Conservation (phyloP, 768 basidiomycete species). For the Rhizopogon sp. region DNA sequence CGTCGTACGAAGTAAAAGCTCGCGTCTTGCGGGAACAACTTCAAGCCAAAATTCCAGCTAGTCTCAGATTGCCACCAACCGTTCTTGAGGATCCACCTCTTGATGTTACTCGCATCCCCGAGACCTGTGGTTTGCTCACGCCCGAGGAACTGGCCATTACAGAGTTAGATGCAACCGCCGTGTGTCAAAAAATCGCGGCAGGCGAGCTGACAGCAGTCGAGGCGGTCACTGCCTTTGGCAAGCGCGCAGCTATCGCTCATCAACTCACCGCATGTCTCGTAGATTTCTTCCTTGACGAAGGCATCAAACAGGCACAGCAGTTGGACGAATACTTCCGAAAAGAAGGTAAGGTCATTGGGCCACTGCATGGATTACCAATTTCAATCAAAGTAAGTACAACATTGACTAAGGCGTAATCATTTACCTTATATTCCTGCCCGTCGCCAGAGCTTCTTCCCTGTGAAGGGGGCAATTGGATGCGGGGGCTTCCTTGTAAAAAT, state of each 20-base stretch:
- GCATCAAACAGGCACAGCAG: constrained; percentile 31
- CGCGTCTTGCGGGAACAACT: constrained; percentile 14
- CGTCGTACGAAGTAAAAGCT: constrained; percentile 14
- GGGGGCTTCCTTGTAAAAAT: constrained; percentile 27
- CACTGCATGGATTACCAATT: constrained; percentile 37
- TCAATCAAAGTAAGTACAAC: constrained; percentile 32
- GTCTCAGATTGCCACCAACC: constrained; percentile 11
- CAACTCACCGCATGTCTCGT: constrained; percentile 37
- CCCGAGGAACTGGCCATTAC: constrained; percentile 29
- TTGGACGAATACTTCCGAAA: constrained; percentile 34
- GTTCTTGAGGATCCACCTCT: constrained; percentile 19
- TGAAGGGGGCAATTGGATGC: constrained; percentile 35
- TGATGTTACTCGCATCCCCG: constrained; percentile 29
- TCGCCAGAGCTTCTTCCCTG: constrained; percentile 29
- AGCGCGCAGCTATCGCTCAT: constrained; percentile 49
- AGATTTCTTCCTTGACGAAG: constrained; percentile 43
- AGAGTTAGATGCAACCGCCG: constrained; percentile 30
- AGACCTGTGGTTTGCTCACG: constrained; percentile 26
- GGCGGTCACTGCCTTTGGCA: constrained; percentile 38
- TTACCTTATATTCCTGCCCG: too few relatives aligned
- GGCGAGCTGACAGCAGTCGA: constrained; percentile 32
- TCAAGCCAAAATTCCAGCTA: constrained; percentile 17
- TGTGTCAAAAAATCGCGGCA: constrained; percentile 23
- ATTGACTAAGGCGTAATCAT: not conserved
- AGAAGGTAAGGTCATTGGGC: constrained; percentile 37